Conservation (phyloP, 176 grass and related monocot genomes). For the Eleusine coracana region DNA sequence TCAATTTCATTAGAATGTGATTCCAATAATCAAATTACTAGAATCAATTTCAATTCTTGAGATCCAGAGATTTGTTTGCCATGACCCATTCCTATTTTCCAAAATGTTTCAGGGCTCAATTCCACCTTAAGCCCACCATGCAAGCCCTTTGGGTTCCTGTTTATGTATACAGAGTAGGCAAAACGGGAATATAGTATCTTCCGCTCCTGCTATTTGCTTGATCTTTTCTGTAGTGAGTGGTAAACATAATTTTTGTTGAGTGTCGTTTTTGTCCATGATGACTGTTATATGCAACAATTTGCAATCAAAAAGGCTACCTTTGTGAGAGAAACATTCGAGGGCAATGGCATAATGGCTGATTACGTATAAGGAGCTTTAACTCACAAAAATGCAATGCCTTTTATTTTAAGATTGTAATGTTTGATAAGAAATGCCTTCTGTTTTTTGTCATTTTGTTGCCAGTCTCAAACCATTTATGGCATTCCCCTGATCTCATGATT, state of each 20-base stretch:
- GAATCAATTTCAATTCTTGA: no score
- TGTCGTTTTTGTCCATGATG: background rate
- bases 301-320: background rate
- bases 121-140: background rate
- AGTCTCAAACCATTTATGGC: background rate
- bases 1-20: no score
- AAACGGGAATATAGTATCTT: background rate
- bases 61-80: background rate
- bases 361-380: background rate
- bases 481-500: constrained; percentile 32
- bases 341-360: background rate
- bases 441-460: background rate
- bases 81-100: no score
- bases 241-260: background rate
- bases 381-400: background rate
- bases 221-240: background rate
- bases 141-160: background rate
- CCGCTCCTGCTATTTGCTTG: background rate
- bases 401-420: background rate
- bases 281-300: background rate
- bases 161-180: background rate
- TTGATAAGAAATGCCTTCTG: background rate
- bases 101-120: no score
- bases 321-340: constrained; percentile 25
- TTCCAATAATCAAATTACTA: no score